phyloP scores from a whole-genome alignment of 345 rosid species.

The Gossypium thurberi region DNA sequence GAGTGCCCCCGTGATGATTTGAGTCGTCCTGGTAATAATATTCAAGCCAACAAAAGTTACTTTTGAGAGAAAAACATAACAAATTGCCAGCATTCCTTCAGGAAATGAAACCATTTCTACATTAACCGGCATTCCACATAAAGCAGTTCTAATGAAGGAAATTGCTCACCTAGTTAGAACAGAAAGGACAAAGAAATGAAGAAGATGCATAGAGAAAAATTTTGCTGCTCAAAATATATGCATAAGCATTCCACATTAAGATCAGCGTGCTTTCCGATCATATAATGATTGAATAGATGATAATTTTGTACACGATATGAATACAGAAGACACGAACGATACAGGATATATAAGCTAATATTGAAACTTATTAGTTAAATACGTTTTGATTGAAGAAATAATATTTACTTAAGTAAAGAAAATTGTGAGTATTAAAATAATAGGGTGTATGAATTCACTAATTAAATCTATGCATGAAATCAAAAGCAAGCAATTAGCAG shows the following conservation, averaged over 20 bases:
- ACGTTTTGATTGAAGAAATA: not conserved
- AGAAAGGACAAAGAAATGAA: not conserved
- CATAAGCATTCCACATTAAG: not conserved
- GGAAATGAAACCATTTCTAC: not conserved
- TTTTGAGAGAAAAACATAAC: slow-evolving; percentile 13
- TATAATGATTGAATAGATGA: not conserved
- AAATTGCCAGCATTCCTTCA: slow-evolving; percentile 1
- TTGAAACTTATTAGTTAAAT: not conserved
- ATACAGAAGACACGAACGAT: not conserved
- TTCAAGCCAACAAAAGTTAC: slow-evolving; percentile 22
- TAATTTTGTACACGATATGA: not conserved
- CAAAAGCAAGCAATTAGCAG: not conserved
- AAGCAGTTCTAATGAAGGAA: not conserved
- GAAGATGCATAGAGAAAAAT: slow-evolving; percentile 2
- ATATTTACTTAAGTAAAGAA: not conserved
- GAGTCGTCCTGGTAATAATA: slow-evolving; percentile 34
- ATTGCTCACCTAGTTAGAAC: not conserved
- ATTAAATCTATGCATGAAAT: not conserved
- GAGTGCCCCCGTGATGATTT: slow-evolving; percentile 46
- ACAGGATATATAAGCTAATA: not conserved
- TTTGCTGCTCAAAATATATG: not conserved
- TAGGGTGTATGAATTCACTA: not conserved
- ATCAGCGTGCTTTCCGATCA: not conserved
- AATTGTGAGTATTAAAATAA: not conserved
- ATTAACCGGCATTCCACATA: not conserved